Base-by-base conservation (phyloP, 768 basidiomycete species). In the Termitomyces sp. region DNA sequence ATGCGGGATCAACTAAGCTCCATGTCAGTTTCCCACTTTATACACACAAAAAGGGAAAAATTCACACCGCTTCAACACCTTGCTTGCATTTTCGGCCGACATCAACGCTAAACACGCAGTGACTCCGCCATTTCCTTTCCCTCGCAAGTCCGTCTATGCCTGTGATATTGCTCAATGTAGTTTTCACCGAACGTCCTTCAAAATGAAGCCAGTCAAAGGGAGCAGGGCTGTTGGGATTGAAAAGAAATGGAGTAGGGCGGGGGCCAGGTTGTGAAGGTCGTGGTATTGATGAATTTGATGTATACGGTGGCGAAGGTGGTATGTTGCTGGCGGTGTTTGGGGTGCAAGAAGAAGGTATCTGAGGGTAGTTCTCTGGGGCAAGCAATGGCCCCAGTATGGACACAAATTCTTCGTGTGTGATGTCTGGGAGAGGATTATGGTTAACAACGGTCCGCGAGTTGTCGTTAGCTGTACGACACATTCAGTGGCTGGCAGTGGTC, bases 131-230 rank as follows among this genome's bases (percentile, higher is more conserved):
- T 65, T 88, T 90, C 32, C 88, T 82, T 67, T 94, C 92, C 3
- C 86, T 81, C 5, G 91, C 90, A 36, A 93, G 82, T 10, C 91
- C 88, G 63, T 93, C 91, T 47, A 94, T 64, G 5, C 91, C 92
- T 33, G 83, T 78, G 33, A 94, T 82, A 67, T 93, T 93, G 64
- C 77, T 85, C 30, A 90, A 71, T 4, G 91, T 93, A 10, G 88
- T 91, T 70, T 88, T 90, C 35, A 89, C 85, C 0, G 83, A 87
- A 3, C 91, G 77, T 4, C 91, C 91, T 65, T 93, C 91, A 60
- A 94, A 89, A 66, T 93, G 91, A 6, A 94, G 72, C 89, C 91
- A 92, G 63, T 93, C 89, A 55, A 93, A 89, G 0, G 91, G 92
- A 0, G 91, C 89, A 0, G 87, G 86, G 51, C 83, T 86, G 61